phyloP scores from a whole-genome alignment of 1,284 basidiomycete species.

The Apiotrichum domesticum region DNA sequence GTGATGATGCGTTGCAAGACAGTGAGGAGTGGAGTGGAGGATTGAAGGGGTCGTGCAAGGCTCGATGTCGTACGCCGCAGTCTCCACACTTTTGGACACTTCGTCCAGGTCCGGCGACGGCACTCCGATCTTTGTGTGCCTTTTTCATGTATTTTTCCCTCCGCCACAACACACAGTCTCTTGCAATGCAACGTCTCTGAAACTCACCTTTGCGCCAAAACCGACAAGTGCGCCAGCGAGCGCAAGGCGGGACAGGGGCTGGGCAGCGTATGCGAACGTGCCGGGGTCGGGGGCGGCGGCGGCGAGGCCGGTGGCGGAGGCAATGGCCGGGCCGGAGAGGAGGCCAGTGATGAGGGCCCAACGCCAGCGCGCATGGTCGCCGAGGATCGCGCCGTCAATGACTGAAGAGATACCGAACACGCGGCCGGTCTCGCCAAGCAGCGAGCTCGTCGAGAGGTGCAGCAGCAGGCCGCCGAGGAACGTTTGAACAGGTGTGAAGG shows the following conservation, averaged over 20 bases:
- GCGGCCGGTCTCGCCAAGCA: constrained; percentile 56
- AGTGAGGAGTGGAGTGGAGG: too few relatives aligned
- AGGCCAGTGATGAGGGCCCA: constrained; percentile 35
- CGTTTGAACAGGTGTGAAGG: constrained; percentile 55
- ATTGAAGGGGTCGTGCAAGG: too few relatives aligned
- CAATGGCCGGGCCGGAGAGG: constrained; percentile 30
- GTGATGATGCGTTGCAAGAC: too few relatives aligned
- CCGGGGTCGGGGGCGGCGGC: constrained; percentile 52
- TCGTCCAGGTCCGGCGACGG: too few relatives aligned
- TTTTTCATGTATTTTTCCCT: too few relatives aligned
- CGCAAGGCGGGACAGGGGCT: constrained; percentile 38
- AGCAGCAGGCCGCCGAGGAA: constrained; percentile 59
- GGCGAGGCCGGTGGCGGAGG: constrained; percentile 21
- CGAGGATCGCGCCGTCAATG: constrained; percentile 54
- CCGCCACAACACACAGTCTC: too few relatives aligned
- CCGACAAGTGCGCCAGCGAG: constrained; percentile 60
- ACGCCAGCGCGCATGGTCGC: constrained; percentile 48
- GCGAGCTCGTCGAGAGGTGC: constrained; percentile 54
- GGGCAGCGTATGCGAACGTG: constrained; percentile 42
- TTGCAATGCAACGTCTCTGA: neutral
- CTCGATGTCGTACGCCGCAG: too few relatives aligned
- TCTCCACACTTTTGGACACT: too few relatives aligned
- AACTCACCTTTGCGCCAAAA: constrained; percentile 57
- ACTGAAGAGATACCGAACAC: constrained; percentile 63
- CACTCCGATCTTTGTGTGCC: too few relatives aligned